Conservation (phyloP, 2,329 filamentous ascomycete genomes). For the Phaeosphaeriaceae sp. region DNA sequence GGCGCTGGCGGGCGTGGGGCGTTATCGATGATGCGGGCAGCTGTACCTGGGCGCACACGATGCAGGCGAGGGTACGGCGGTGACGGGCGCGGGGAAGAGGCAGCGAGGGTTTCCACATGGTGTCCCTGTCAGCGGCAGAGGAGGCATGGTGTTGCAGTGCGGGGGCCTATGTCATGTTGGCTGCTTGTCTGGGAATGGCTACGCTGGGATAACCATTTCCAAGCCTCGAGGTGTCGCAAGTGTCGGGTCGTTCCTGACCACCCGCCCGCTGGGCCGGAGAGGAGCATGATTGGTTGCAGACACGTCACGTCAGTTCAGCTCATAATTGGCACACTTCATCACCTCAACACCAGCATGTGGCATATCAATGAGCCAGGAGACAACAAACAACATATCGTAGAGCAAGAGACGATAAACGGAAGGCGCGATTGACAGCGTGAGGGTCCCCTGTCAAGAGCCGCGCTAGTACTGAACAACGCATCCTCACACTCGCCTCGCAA, state of each 20-base stretch:
- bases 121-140: conserved; percentile 39
- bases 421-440: not conserved
- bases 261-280: conserved; percentile 1
- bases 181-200: conserved; percentile 1
- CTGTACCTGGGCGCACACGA: conserved; percentile 16
- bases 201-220: conserved; percentile 23
- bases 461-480: conserved; percentile 4
- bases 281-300: conserved; percentile 17
- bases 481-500: not conserved
- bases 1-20: conserved; percentile 30
- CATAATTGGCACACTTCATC: not conserved
- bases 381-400: too few relatives aligned
- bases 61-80: conserved; percentile 29
- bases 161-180: conserved; percentile 40
- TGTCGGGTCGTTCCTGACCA: conserved; percentile 24
- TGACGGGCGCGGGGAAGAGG: conserved; percentile 33
- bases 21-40: conserved; percentile 14
- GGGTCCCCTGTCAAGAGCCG: not conserved
- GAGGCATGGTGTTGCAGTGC: conserved; percentile 41
- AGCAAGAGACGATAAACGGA: not conserved
- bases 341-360: not conserved
- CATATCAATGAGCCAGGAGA: not conserved
- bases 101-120: conserved; percentile 48
- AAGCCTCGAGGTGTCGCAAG: conserved; percentile 20
- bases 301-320: conserved; percentile 1